Evolutionary conservation across 768 basidiomycete genomes (phyloP).

Genomic region (Obba rivulosa): DNA sequence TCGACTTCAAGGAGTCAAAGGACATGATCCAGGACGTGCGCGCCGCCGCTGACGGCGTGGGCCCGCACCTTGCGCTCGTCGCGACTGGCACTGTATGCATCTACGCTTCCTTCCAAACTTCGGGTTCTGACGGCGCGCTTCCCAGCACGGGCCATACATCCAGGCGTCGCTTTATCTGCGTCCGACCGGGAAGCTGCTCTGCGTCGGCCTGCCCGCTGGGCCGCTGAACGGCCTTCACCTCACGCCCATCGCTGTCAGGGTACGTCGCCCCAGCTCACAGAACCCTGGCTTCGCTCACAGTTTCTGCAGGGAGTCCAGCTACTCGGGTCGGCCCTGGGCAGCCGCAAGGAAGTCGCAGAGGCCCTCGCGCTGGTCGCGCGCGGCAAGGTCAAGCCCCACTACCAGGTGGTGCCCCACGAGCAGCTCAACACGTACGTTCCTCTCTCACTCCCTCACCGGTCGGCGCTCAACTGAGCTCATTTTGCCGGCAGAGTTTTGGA

Average conservation of each 20-base stretch:
- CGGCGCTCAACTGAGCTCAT: neutral
- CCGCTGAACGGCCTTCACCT: slow-evolving; percentile 51
- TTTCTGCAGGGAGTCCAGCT: slow-evolving; percentile 2
- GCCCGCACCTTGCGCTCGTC: slow-evolving; percentile 63
- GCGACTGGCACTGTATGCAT: slow-evolving; percentile 35
- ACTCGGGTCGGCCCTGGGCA: slow-evolving; percentile 28
- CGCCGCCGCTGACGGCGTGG: slow-evolving; percentile 51
- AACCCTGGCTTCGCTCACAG: neutral
- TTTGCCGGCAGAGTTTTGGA: slow-evolving; percentile 24
- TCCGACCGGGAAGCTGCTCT: slow-evolving; percentile 64
- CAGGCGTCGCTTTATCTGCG: slow-evolving; percentile 69
- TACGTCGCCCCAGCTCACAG: neutral
- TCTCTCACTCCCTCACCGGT: neutral
- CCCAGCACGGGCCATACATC: slow-evolving; percentile 22
- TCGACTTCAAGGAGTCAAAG: slow-evolving; percentile 65
- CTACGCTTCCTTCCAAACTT: neutral
- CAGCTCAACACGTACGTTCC: slow-evolving; percentile 44
- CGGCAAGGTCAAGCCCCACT: slow-evolving; percentile 60
- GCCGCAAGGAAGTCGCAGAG: slow-evolving; percentile 75
- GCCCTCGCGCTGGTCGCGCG: slow-evolving; percentile 65
- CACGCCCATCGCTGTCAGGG: slow-evolving; percentile 56
- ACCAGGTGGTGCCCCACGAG: slow-evolving; percentile 34
- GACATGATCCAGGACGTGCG: slow-evolving; percentile 59
- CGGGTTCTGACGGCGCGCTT: neutral
- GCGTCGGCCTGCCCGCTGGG: slow-evolving; percentile 58